These are phyloP conservation scores for Fusarium sororula DNA, from an alignment of 2,329 filamentous ascomycete genomes.

Conservation along the genomic window DNA sequence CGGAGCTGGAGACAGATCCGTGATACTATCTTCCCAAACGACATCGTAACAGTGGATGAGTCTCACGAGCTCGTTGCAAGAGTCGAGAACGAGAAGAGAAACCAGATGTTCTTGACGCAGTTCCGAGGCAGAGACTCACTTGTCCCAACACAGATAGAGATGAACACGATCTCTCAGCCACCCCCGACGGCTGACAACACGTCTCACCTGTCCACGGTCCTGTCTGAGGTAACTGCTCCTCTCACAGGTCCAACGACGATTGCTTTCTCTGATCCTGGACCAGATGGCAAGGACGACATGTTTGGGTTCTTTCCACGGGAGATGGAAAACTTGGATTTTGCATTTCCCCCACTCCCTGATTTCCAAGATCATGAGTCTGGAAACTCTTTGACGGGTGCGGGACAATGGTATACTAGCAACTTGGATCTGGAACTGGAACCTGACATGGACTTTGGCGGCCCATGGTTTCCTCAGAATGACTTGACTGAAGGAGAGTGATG, in stretches of 20 bases:
- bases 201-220: not conserved
- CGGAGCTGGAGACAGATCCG: constrained; percentile 17
- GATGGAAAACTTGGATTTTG: too few species aligned
- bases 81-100: not conserved
- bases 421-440: accelerated
- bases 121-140: not conserved
- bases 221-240: not conserved
- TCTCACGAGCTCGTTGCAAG: not conserved
- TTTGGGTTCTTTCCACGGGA: too few species aligned
- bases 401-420: not conserved
- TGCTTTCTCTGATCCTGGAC: not conserved
- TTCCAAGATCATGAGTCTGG: not conserved
- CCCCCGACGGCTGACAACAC: not conserved
- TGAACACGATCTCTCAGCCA: not conserved
- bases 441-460: not conserved
- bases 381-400: not conserved
- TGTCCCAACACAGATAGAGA: not conserved
- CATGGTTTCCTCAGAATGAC: too few species aligned
- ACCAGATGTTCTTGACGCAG: not conserved
- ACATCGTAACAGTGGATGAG: not conserved
- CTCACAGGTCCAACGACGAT: not conserved
- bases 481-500: accelerated
- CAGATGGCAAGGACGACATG: not conserved
- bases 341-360: not conserved
- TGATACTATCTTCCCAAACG: not conserved